Evolutionary conservation across 805 yeast genomes (phyloP).

Genomic region (Maudiozyma bulderi): DNA sequence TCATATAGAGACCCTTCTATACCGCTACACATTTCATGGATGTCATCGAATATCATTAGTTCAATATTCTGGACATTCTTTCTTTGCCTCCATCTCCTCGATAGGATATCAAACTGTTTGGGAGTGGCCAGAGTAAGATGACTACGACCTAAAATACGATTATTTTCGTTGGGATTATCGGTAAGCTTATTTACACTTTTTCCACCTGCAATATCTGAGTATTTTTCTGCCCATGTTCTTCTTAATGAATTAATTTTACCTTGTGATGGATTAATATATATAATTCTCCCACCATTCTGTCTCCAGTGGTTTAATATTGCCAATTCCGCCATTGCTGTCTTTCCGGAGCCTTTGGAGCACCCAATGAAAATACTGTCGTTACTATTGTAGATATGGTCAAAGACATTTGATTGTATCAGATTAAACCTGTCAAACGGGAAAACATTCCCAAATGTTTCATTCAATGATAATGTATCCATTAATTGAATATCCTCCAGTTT

Average conservation of each 20-base stretch:
- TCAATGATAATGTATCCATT: conserved; percentile 41
- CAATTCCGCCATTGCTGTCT: conserved; percentile 60
- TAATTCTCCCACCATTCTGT: conserved; percentile 55
- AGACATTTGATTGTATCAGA: conserved; percentile 63
- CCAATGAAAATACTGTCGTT: conserved; percentile 59
- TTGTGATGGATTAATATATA: conserved; percentile 61
- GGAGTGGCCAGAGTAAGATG: conserved; percentile 76
- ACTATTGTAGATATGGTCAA: conserved; percentile 47
- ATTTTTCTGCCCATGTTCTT: conserved; percentile 45
- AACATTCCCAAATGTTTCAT: conserved; percentile 37
- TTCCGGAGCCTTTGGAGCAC: conserved; percentile 67
- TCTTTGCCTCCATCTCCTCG: conserved; percentile 78
- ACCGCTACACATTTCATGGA: conserved; percentile 56
- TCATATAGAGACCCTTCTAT: conserved; percentile 58
- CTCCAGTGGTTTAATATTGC: conserved; percentile 68
- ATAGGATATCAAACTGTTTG: conserved; percentile 57
- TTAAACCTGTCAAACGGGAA: conserved; percentile 52
- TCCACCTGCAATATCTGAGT: conserved; percentile 44
- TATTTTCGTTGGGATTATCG: conserved; percentile 42
- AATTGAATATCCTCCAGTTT: conserved; percentile 27
- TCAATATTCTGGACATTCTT: conserved; percentile 60
- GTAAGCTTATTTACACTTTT: conserved; percentile 48
- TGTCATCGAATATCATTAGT: conserved; percentile 62
- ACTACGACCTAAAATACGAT: conserved; percentile 44
- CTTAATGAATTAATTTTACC: conserved; percentile 40